Evolutionary conservation across 2,329 filamentous ascomycete genomes (phyloP).

Genomic region (Orbilia javanica): DNA sequence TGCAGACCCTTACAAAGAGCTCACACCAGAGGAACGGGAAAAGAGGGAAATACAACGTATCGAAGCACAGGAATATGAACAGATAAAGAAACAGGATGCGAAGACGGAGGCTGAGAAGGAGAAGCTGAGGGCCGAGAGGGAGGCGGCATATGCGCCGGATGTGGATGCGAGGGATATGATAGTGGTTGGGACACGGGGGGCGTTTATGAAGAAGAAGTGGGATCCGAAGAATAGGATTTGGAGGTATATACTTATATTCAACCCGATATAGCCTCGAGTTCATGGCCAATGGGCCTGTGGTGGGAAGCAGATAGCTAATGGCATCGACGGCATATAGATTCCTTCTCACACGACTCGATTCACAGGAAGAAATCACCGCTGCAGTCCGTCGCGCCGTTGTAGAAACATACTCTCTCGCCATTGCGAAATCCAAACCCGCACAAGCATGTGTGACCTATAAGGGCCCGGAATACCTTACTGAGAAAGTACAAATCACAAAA

Average conservation of each 20-base stretch:
- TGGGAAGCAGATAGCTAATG: background rate
- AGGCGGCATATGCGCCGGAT: slow-evolving; percentile 36
- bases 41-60: slow-evolving; percentile 31
- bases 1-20: slow-evolving; percentile 43
- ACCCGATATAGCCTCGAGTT: too few relatives aligned
- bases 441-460: slow-evolving; percentile 45
- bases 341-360: slow-evolving; percentile 25
- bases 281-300: too few relatives aligned
- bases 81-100: background rate
- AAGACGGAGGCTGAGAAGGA: background rate
- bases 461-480: slow-evolving; percentile 50
- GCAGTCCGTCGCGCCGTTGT: slow-evolving; percentile 47
- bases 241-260: slow-evolving; percentile 26
- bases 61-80: slow-evolving; percentile 36
- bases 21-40: slow-evolving; percentile 51
- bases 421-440: slow-evolving; percentile 34
- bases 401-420: slow-evolving; percentile 40
- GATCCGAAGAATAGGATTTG: slow-evolving; percentile 45
- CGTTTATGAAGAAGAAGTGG: slow-evolving; percentile 51
- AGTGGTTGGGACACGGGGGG: slow-evolving; percentile 37
- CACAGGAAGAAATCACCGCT: slow-evolving; percentile 38
- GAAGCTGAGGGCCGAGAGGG: slow-evolving; percentile 5
- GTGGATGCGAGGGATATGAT: slow-evolving; percentile 46
- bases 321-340: slow-evolving; percentile 13
- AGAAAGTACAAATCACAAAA: slow-evolving; percentile 37